Evolutionary conservation across 352 stramenopile genomes (phyloP), one percentile per base, ranked within the genome.

Genomic region (Globisporangium paddicum): DNA sequence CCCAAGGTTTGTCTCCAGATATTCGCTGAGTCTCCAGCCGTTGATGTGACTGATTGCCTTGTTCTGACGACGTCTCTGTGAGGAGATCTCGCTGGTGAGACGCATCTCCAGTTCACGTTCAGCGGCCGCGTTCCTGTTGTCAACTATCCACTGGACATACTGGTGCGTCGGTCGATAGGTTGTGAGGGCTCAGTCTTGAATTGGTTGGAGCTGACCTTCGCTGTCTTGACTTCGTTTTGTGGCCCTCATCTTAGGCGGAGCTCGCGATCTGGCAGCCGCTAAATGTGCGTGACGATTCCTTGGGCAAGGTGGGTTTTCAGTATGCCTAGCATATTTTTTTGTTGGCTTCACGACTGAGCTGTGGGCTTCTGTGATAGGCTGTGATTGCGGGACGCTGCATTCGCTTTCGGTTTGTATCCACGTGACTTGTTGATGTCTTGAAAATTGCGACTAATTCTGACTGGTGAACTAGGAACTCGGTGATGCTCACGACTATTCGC

Each of bases 31-130:
- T n/a, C n/a, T n/a, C n/a, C n/a, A n/a, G n/a, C n/a, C n/a, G n/a
- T n/a, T n/a, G n/a, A n/a, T n/a, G n/a, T n/a, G n/a, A n/a, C n/a
- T n/a, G n/a, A n/a, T n/a, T n/a, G 26, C 10, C 23, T 25, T 48
- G 7, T 32, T 46, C 19, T 25, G 5, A 5, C n/a, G n/a, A n/a
- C n/a, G n/a, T n/a, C n/a, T n/a, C n/a, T 48, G 54, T 23, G n/a
- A 32, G 23, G 38, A 86, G 76, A 83, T 47, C 60, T 81, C 44
- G 49, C 50, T 3, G 77, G 67, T 40, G 60, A 62, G 40, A 76
- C 68, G 14, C 68, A 78, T 19, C 50, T 87, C 16, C 77, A 87
- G 18, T 81, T 84, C 34, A 68, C 65, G 9, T 77, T 87, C 42
- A 53, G 71, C 35, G 74, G 77, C 5, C 67, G 53, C 8, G 65